Base-by-base conservation (phyloP, 2,329 filamentous ascomycete species). In the Cladophialophora exuberans region DNA sequence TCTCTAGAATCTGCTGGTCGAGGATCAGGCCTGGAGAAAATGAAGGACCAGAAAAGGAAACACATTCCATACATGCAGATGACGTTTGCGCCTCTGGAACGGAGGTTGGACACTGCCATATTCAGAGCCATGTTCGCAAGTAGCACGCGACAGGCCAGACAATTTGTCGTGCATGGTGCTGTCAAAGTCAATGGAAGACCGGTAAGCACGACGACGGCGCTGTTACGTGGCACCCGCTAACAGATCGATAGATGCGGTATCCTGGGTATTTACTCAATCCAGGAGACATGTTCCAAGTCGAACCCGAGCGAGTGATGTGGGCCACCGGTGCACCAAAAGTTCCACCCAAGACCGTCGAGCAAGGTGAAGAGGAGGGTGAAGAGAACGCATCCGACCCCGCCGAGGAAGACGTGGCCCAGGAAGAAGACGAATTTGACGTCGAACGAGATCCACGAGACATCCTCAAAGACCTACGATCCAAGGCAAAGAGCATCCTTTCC, bases 151-250 rank as follows among this genome's bases (percentile, higher is more conserved):
- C 94, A 99, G 74, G 95, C 95, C 11, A 85, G 93, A 64, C 93
- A 97, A 66, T 96, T 97, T 69, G 89, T 95, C 55, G 83, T 96
- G 23, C 94, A 99, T 73, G 94, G 94, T 23, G 85, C 85, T 56
- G 94, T 99, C 59, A 96, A 86, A 68, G 94, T 99, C 69, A 99
- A 99, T 76, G 94, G 94, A 60, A 91, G 96, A 75, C 92, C 91
- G 84, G 92, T 95, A 73, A 36, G 75, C 65, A 30, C 11, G 18
- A 26, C 30, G 31, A 23, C 46, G 6, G n/a, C 15, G 10, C 2
- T 23, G 9, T 30, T n/a, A 5, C 30, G 3, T 25, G 2, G 23
- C 22, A 28, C 20, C 17, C n/a, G 38, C 59, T 61, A 22, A 62
- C 52, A 50, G 6, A 23, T 52, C 6, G n/a, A n/a, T 64, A 96